Evolutionary conservation across 2,329 filamentous ascomycete genomes (phyloP).

Genomic region (Colletotrichum paranaense): DNA sequence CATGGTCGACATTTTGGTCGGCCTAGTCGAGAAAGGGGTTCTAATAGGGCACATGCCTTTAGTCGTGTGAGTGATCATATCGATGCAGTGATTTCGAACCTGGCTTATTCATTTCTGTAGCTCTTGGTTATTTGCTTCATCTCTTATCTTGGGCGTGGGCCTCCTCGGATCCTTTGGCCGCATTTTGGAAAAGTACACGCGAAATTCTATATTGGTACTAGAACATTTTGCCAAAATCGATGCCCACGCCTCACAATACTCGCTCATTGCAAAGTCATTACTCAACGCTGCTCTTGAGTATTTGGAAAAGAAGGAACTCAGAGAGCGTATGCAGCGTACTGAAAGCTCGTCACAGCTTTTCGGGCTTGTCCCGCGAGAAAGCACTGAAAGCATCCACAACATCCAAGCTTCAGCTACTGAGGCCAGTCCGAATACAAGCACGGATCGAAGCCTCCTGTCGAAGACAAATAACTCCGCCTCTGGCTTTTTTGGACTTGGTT

Average conservation of each 20-base stretch:
- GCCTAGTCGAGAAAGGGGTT: constrained; percentile 53
- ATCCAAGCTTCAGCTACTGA: constrained; percentile 18
- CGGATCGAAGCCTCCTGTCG: not conserved
- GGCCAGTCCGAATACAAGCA: constrained; percentile 8
- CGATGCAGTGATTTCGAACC: too few species aligned
- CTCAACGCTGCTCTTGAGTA: constrained; percentile 58
- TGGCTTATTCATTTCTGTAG: constrained; percentile 41
- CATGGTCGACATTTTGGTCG: constrained; percentile 62
- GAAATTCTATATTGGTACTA: constrained; percentile 58
- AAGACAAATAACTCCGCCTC: not conserved
- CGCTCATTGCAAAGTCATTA: constrained; percentile 63
- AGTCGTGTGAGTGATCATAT: constrained; percentile 56
- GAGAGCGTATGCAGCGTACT: constrained; percentile 58
- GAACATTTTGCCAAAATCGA: constrained; percentile 62
- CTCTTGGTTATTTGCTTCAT: constrained; percentile 66
- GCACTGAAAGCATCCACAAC: constrained; percentile 22
- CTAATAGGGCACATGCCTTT: constrained; percentile 60
- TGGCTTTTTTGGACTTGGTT: constrained; percentile 41
- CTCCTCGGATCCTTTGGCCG: constrained; percentile 64
- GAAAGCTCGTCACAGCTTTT: constrained; percentile 65
- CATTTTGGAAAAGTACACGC: constrained; percentile 61
- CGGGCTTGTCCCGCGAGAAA: constrained; percentile 55
- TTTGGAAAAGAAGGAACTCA: constrained; percentile 59
- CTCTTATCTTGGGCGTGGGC: constrained; percentile 62
- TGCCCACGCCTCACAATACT: constrained; percentile 63